A percentile compares a stretch with the other conserved stretches of the same genome.
Conservation (phyloP, 371 early-diverging fungal species). For the Actinomucor elegans region DNA sequence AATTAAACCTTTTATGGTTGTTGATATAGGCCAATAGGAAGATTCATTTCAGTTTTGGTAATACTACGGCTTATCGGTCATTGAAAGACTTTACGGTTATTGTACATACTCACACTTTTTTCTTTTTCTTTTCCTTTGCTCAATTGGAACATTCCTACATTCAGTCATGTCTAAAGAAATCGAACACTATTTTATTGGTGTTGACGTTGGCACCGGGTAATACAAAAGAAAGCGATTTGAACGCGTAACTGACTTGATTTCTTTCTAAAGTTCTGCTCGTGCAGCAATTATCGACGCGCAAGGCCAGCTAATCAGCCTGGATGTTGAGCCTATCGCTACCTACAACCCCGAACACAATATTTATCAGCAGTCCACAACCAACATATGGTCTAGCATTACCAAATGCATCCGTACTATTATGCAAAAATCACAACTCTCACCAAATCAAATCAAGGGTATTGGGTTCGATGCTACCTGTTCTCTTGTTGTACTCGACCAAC, state of each 20-base stretch:
- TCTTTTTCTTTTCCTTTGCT: not conserved
- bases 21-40: slow-evolving; percentile 1
- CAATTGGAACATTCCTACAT: not conserved
- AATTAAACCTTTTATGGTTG: too few species aligned
- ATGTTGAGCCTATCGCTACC: slow-evolving; percentile 46
- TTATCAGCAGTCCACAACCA: slow-evolving; percentile 67
- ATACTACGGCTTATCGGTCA: not conserved
- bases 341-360: slow-evolving; percentile 55
- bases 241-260: not conserved
- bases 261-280: slow-evolving; percentile 48
- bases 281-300: slow-evolving; percentile 57
- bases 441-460: slow-evolving; percentile 53
- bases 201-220: slow-evolving; percentile 75
- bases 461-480: slow-evolving; percentile 84
- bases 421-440: slow-evolving; percentile 27
- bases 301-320: slow-evolving; percentile 52
- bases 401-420: slow-evolving; percentile 46
- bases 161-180: not conserved
- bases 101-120: not conserved
- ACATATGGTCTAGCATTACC: slow-evolving; percentile 68
- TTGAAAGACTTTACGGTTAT: too few species aligned
- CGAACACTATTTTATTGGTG: slow-evolving; percentile 56
- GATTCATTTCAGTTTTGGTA: not conserved
- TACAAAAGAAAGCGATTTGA: not conserved
- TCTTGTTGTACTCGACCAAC: slow-evolving; percentile 58